Conservation (phyloP, 2,329 filamentous ascomycete species). For the Calonectria pteridis region DNA sequence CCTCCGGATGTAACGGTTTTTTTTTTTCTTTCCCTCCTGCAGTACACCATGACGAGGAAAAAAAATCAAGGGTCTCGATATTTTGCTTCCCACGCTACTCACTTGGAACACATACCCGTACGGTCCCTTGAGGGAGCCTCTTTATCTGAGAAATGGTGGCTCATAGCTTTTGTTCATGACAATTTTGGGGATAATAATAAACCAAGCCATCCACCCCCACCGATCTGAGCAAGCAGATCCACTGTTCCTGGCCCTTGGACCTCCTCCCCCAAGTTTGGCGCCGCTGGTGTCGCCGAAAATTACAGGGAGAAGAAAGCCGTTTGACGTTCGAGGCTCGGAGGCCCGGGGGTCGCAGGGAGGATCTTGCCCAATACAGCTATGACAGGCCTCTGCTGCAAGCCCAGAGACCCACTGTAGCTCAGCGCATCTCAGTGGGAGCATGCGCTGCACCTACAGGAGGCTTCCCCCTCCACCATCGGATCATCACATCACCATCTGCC, state of each 20-base stretch:
- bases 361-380: slow-evolving; percentile 9
- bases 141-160: slow-evolving; percentile 13
- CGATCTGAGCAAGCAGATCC: slow-evolving; percentile 7
- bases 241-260: slow-evolving; percentile 8
- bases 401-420: slow-evolving; percentile 37
- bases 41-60: neutral
- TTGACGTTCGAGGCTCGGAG: slow-evolving; percentile 13
- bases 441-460: slow-evolving; percentile 16
- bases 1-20: slow-evolving; percentile 9
- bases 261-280: neutral
- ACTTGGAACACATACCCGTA: neutral
- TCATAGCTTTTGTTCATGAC: neutral
- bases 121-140: neutral
- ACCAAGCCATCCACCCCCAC: slow-evolving; percentile 1
- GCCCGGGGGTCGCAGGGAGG: neutral
- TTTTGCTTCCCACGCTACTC: neutral
- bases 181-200: neutral
- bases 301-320: slow-evolving; percentile 15
- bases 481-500: slow-evolving; percentile 38
- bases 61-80: neutral
- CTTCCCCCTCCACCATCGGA: slow-evolving; percentile 32
- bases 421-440: slow-evolving; percentile 18
- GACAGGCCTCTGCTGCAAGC: slow-evolving; percentile 2
- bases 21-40: neutral
- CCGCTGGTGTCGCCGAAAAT: neutral